phyloP scores from a whole-genome alignment of 108 stramenopile species.

The Cyclostephanos invisitatus region DNA sequence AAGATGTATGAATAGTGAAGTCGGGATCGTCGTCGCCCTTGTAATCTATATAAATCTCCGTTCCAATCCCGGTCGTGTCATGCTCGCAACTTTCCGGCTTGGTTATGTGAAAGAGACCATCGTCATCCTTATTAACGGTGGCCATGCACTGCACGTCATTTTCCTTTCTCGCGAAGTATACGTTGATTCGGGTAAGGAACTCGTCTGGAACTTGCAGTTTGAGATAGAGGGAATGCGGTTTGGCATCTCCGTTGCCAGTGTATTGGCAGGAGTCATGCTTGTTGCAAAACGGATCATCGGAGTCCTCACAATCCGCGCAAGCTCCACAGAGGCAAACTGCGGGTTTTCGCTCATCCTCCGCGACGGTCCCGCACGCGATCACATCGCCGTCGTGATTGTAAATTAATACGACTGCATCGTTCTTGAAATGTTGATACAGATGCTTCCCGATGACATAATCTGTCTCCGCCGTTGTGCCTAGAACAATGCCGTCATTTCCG shows the following conservation, averaged over 20 bases:
- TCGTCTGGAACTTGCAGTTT: conserved; percentile 6
- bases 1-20: conserved; percentile 2
- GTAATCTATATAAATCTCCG: not conserved
- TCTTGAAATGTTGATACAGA: not conserved
- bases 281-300: not conserved
- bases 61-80: not conserved
- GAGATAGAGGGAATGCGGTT: conserved; percentile 21
- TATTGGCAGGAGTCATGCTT: conserved; percentile 1
- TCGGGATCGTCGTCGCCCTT: not conserved
- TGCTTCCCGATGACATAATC: not conserved
- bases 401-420: not conserved
- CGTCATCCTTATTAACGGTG: not conserved
- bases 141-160: not conserved
- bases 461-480: not conserved
- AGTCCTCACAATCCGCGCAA: not conserved
- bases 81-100: not conserved
- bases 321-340: conserved; percentile 1
- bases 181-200: not conserved
- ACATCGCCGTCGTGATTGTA: not conserved
- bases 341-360: not conserved
- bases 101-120: not conserved
- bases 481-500: not conserved
- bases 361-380: conserved; percentile 1
- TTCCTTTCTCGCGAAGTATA: not conserved
- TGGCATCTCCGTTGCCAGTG: not conserved